phyloP scores from a whole-genome alignment of 495 filamentous ascomycete genomes.

The Penicillium fimorum region DNA sequence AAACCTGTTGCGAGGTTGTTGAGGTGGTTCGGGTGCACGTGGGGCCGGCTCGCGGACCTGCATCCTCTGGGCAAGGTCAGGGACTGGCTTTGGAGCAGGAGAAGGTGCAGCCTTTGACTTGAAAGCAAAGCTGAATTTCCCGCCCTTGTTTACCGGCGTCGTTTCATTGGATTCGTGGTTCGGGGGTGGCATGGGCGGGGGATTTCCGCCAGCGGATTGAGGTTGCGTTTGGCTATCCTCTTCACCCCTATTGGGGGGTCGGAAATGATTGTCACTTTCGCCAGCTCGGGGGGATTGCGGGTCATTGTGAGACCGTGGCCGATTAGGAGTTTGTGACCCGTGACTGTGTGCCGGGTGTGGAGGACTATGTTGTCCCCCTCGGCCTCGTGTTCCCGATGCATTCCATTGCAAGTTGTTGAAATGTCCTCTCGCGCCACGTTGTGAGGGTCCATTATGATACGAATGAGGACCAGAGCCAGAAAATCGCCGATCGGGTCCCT shows the following conservation, averaged over 20 bases:
- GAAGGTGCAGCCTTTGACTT: slow-evolving; percentile 66
- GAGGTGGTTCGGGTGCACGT: slow-evolving; percentile 34
- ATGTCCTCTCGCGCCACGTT: slow-evolving; percentile 39
- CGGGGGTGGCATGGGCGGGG: slow-evolving; percentile 50
- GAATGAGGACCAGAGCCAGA: slow-evolving; percentile 35
- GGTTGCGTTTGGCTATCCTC: slow-evolving; percentile 57
- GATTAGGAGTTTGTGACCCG: slow-evolving; percentile 28
- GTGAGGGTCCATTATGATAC: slow-evolving; percentile 27
- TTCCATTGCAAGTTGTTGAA: slow-evolving; percentile 65
- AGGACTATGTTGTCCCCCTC: slow-evolving; percentile 34
- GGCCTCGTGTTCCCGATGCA: slow-evolving; percentile 36
- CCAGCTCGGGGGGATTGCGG: slow-evolving; percentile 35
- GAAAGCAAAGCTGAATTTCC: slow-evolving; percentile 86
- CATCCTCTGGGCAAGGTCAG: slow-evolving; percentile 68
- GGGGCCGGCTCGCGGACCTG: slow-evolving; percentile 52
- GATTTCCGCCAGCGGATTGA: slow-evolving; percentile 24
- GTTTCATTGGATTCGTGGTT: slow-evolving; percentile 46
- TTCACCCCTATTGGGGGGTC: slow-evolving; percentile 57
- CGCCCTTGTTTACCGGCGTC: slow-evolving; percentile 55
- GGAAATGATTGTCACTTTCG: slow-evolving; percentile 61
- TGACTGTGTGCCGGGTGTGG: slow-evolving; percentile 32
- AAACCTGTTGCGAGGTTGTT: slow-evolving; percentile 37
- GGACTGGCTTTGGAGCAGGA: slow-evolving; percentile 61
- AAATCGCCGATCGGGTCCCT: slow-evolving; percentile 47
- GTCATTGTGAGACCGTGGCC: slow-evolving; percentile 34